These are phyloP conservation scores for Eustoma russellianum DNA, from an alignment of 257 asterid species.

Conservation along the genomic window DNA sequence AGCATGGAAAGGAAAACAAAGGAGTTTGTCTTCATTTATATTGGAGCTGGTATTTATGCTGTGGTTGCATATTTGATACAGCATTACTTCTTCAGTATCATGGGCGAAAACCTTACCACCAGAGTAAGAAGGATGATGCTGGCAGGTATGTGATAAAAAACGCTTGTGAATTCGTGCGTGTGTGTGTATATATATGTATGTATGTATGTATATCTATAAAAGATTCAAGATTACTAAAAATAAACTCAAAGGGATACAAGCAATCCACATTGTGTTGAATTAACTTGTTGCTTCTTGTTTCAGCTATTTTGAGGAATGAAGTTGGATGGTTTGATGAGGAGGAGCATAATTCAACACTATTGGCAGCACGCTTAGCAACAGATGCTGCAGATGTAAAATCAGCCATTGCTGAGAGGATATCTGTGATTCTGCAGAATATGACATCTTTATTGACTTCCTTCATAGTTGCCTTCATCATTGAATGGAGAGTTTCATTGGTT, in stretches of 20 bases:
- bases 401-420: conserved; percentile 95
- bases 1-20: conserved; percentile 82
- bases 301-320: conserved; percentile 93
- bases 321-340: conserved; percentile 99
- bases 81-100: conserved; percentile 94
- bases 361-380: conserved; percentile 83
- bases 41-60: conserved; percentile 88
- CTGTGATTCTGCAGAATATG: conserved; percentile 93
- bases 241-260: too few relatives aligned
- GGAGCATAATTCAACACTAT: conserved; percentile 87
- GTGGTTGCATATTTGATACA: conserved; percentile 86
- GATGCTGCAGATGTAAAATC: conserved; percentile 97
- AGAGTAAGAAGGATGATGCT: conserved; percentile 98
- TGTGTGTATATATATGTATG: too few relatives aligned
- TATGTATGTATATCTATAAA: background rate
- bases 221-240: background rate
- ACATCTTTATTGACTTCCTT: conserved; percentile 95
- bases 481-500: conserved; percentile 94
- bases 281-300: background rate
- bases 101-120: conserved; percentile 96
- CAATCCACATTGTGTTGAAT: background rate
- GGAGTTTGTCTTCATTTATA: conserved; percentile 80
- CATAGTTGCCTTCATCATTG: conserved; percentile 92
- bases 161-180: background rate
- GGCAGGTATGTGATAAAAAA: conserved; percentile 46